Evolutionary conservation across 148 eudicot species (phyloP).

Genomic region (Suaeda aralocaspica): DNA sequence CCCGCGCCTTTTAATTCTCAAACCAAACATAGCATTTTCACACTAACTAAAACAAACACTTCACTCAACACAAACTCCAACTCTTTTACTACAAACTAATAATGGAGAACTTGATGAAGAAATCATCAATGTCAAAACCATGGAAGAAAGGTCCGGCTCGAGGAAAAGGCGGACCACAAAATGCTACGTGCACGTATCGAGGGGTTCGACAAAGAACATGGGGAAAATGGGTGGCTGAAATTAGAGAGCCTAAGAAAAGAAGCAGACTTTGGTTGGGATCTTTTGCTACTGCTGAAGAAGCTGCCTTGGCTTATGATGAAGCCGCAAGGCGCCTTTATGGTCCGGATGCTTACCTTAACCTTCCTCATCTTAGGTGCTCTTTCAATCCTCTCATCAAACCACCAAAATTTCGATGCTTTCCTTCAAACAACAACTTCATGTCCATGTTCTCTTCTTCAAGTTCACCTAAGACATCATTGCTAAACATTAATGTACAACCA

Average conservation of each 20-base stretch:
- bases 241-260: conserved; percentile 90
- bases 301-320: conserved; percentile 96
- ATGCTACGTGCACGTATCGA: conserved; percentile 70
- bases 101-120: conserved; percentile 58
- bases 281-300: conserved; percentile 89
- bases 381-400: conserved; percentile 77
- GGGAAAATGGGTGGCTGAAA: conserved; percentile 99
- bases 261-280: conserved; percentile 92
- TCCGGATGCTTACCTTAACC: conserved; percentile 76
- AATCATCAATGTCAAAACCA: conserved; percentile 49
- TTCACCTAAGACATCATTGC: conserved; percentile 30
- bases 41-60: too few species aligned
- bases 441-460: conserved; percentile 40
- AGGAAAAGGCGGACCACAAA: conserved; percentile 93
- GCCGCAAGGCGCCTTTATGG: conserved; percentile 85
- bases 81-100: neutral
- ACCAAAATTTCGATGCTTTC: conserved; percentile 61
- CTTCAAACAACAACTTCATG: conserved; percentile 41
- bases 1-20: conserved; percentile 34
- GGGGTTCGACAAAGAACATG: conserved; percentile 91
- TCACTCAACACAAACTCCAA: neutral
- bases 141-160: conserved; percentile 96
- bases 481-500: conserved; percentile 76
- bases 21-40: too few species aligned
- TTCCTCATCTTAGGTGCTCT: conserved; percentile 67